phyloP scores from a whole-genome alignment of 176 grass and related monocot genomes.

The Rhipidocladum racemiflorum region DNA sequence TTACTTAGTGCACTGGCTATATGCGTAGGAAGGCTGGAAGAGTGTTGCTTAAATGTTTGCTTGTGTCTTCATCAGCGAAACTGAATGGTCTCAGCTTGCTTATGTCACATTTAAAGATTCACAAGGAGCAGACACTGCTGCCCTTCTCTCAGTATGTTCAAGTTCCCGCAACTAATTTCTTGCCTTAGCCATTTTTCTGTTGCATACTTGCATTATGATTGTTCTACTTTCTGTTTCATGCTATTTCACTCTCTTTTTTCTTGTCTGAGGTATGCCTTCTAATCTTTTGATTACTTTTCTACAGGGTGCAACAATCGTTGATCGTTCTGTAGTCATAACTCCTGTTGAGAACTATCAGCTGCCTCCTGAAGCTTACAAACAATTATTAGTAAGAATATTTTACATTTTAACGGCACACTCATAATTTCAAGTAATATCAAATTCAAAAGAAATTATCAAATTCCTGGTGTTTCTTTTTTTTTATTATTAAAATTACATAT shows the following conservation, averaged over 20 bases:
- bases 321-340: constrained; percentile 78
- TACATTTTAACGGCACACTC: background rate
- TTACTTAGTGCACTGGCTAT: background rate
- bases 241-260: background rate
- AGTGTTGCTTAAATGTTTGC: constrained; percentile 22
- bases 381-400: constrained; percentile 45
- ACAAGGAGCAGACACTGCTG: constrained; percentile 92
- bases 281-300: constrained; percentile 13
- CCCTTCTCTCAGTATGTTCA: constrained; percentile 77
- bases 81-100: constrained; percentile 80
- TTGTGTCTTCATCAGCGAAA: constrained; percentile 62
- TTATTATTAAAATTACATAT: background rate
- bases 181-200: background rate
- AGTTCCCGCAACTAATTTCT: constrained; percentile 17
- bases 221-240: background rate
- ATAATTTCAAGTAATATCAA: background rate
- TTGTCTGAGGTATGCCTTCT: constrained; percentile 10
- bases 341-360: constrained; percentile 81
- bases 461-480: background rate
- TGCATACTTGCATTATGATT: background rate
- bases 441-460: background rate
- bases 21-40: constrained; percentile 15
- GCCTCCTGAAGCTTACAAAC: constrained; percentile 58
- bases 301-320: constrained; percentile 90
- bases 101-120: constrained; percentile 92